phyloP scores from a whole-genome alignment of 2,329 filamentous ascomycete genomes.

The Colletotrichum aenigma region DNA sequence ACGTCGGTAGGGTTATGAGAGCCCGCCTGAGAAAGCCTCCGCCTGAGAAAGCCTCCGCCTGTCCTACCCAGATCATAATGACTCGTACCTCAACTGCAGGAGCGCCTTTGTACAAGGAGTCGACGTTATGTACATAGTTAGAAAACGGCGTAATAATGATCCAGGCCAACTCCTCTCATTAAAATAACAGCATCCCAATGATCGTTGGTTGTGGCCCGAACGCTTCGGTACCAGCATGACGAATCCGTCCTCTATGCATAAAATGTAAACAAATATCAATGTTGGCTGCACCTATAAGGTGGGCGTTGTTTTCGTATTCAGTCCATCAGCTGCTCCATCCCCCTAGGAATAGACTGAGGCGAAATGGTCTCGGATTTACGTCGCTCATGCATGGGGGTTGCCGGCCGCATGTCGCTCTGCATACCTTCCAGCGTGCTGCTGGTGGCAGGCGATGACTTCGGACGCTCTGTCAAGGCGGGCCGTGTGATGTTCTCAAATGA shows the following conservation, averaged over 20 bases:
- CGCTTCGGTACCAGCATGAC: slow-evolving; percentile 14
- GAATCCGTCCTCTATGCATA: slow-evolving; percentile 12
- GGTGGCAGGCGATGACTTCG: slow-evolving; percentile 13
- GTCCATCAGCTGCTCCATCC: slow-evolving; percentile 44
- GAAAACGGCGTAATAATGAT: background rate
- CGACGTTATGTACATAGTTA: slow-evolving; percentile 2
- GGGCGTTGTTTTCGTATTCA: background rate
- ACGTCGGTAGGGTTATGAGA: background rate
- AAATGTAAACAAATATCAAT: background rate
- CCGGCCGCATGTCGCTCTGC: background rate
- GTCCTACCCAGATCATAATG: background rate
- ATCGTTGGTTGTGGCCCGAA: slow-evolving; percentile 1
- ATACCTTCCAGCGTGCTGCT: background rate
- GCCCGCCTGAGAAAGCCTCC: background rate
- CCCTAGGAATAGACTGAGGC: slow-evolving; percentile 43
- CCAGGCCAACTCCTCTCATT: background rate
- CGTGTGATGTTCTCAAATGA: background rate
- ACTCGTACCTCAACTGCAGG: background rate
- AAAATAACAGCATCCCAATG: background rate
- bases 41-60: background rate
- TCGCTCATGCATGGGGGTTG: slow-evolving; percentile 10
- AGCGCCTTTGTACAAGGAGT: background rate
- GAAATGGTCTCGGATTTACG: slow-evolving; percentile 42
- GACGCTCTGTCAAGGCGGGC: slow-evolving; percentile 8
- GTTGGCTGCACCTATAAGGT: background rate